Conservation (phyloP, 2,329 filamentous ascomycete genomes). For the Fusarium buharicum region DNA sequence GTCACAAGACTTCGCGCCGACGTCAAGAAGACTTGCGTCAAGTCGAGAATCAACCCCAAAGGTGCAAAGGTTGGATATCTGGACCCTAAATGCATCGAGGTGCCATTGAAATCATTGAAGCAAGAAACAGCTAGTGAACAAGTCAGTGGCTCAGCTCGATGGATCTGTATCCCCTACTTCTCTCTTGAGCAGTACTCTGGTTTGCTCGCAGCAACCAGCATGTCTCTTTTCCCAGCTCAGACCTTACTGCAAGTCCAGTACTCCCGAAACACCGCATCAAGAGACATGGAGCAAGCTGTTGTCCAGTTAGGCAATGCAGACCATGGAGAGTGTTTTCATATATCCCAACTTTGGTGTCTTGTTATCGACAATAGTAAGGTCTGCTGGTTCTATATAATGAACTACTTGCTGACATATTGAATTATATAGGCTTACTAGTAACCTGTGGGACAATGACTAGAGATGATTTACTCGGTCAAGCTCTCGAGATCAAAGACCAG, state of each 20-base stretch:
- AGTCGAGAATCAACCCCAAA: conserved; percentile 51
- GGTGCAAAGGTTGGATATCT: conserved; percentile 55
- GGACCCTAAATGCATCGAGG: conserved; percentile 54
- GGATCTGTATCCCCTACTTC: conserved; percentile 62
- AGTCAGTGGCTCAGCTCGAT: conserved; percentile 45
- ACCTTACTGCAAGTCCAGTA: conserved; percentile 58
- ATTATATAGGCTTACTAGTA: conserved; percentile 50
- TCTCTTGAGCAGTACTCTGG: conserved; percentile 57
- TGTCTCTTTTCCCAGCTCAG: conserved; percentile 54
- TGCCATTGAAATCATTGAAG: conserved; percentile 45
- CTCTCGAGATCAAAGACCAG: conserved; percentile 47
- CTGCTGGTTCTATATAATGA: neutral
- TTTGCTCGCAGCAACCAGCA: conserved; percentile 46
- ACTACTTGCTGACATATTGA: neutral
- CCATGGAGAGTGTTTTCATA: conserved; percentile 57
- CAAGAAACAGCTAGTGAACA: conserved; percentile 30
- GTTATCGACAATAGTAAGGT: conserved; percentile 56
- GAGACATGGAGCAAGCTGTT: conserved; percentile 61
- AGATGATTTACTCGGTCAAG: conserved; percentile 48
- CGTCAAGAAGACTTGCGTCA: conserved; percentile 52
- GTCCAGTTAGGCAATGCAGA: conserved; percentile 52
- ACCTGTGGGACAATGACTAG: conserved; percentile 55
- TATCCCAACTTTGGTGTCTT: conserved; percentile 61
- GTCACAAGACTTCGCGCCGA: conserved; percentile 52
- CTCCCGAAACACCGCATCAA: conserved; percentile 51